Base-by-base conservation (phyloP, 768 basidiomycete genomes). In the Tulasnella sp. region DNA sequence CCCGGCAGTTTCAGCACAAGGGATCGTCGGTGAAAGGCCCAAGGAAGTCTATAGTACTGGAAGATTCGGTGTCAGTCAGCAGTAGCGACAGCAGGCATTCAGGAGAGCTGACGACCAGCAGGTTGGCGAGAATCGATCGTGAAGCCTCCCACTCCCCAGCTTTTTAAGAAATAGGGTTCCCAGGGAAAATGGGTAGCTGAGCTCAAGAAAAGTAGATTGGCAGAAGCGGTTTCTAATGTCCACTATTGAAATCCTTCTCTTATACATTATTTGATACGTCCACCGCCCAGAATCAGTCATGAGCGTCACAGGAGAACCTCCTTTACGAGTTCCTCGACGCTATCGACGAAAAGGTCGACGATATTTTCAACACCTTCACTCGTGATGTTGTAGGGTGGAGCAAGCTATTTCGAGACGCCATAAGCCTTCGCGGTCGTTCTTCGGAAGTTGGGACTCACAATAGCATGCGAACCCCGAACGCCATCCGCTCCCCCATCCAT, bases 381-480 rank as follows among this genome's bases (percentile, higher is more conserved):
- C 6, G 90, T 94, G 56, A 93, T 87, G 83, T 92, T 96, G 84
- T 93, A 95, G 7, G 94, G 92, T 39, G 95, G 95, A 0, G 93
- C 89, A 75, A 97, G 86, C 78, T 79, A 46, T 39, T 14, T 27
- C 46, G 39, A 76, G 38, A n/a, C 46, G 44, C n/a, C 19, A 76
- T 27, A 34, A 76, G 24, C 19, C 38, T 2, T 0, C 2, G 62
- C 36, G 14, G 16, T 18, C 12, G 2, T 18, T 5, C 31, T 68
- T 12, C 4, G 6, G 1, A 6, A 16, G n/a, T 16, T 3, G 44
- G 62, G 5, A 79, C 78, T 52, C 44, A 79, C 78, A 80, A 96
- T 89, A 75, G 90, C 85, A 82, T 92, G 91, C 80, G 94, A 89
- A 84, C 95, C 95, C 84, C 88, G 88, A 9, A 88, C 90, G 18